Base-by-base conservation (phyloP, 257 asterid species). In the Vinca minor region DNA sequence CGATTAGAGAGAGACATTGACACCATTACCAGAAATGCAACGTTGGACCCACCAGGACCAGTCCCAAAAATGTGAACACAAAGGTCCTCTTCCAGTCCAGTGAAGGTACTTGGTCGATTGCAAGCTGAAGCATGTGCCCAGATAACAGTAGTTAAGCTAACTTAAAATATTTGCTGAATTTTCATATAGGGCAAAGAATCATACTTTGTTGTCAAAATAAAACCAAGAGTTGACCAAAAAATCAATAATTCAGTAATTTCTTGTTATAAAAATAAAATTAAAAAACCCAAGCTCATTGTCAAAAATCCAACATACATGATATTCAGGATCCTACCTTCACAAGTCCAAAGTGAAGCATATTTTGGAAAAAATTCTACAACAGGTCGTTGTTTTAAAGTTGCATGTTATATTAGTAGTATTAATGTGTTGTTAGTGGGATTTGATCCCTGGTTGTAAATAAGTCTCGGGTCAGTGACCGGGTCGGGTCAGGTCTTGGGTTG, bases 1-100 rank as follows among this genome's bases (percentile, higher is more conserved):
- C 28, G 14, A 53, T 25, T 26, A 55, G 5, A 60, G 11, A 25
- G 31, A 47, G 53, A 46, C 21, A 12, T 26, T 60, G 62, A 62
- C 28, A 46, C 25, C 55, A 59, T 74, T 88, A 88, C 98, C 96
- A 92, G 83, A 82, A 79, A 78, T 92, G 98, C 83, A 88, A 81
- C 49, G 95, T 79, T 26, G 98, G 98, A 74, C 96, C 98, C 62
- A 91, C 98, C 86, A 88, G 81, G 62, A 73, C 89, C 72, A 91
- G 84, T 63, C 98, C 98, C 88, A 92, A 67, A 49, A 84, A 69
- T 48, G 96, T 81, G 83, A 92, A 89, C 18, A 76, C 61, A 71
- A 74, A 81, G 26, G 91, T 79, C 70, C 98, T 86, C 85, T 83
- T 89, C 83, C 83, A 65, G 78, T 92, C 95, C 58, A 81, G 69